Evolutionary conservation across 768 basidiomycete species (phyloP).

Genomic region (Boletus tomentosulus): DNA sequence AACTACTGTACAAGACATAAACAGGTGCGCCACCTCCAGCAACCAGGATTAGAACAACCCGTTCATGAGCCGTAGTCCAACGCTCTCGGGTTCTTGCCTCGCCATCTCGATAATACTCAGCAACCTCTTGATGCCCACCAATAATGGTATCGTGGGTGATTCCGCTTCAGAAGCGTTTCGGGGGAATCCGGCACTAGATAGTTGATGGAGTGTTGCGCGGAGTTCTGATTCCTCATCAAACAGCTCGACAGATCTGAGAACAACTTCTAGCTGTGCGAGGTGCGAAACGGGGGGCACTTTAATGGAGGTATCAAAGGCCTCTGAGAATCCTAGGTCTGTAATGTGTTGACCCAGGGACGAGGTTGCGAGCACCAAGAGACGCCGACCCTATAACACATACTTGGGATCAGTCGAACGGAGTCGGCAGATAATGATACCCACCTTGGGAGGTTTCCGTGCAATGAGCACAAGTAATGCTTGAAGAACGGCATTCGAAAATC

Average conservation of each 20-base stretch:
- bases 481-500: slow-evolving; percentile 92
- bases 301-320: slow-evolving; percentile 84
- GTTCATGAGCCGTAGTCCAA: slow-evolving; percentile 62
- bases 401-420: slow-evolving; percentile 5
- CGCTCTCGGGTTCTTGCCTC: slow-evolving; percentile 87
- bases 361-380: slow-evolving; percentile 87
- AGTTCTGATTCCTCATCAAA: slow-evolving; percentile 57
- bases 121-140: slow-evolving; percentile 93
- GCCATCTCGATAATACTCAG: slow-evolving; percentile 94
- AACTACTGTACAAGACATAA: slow-evolving; percentile 1
- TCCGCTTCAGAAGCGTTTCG: slow-evolving; percentile 37
- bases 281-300: slow-evolving; percentile 78
- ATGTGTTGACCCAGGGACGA: slow-evolving; percentile 85
- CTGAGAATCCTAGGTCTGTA: slow-evolving; percentile 82
- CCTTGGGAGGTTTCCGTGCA: slow-evolving; percentile 88
- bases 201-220: slow-evolving; percentile 54
- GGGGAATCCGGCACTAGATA: slow-evolving; percentile 72
- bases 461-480: slow-evolving; percentile 89
- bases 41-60: slow-evolving; percentile 43
- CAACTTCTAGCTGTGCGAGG: slow-evolving; percentile 65
- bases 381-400: slow-evolving; percentile 62
- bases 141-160: slow-evolving; percentile 46
- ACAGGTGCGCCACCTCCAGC: background rate
- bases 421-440: slow-evolving; percentile 28
- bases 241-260: slow-evolving; percentile 75